Evolutionary conservation across 177 flowering plant genomes (phyloP).

Genomic region (Tripterygium wilfordii): DNA sequence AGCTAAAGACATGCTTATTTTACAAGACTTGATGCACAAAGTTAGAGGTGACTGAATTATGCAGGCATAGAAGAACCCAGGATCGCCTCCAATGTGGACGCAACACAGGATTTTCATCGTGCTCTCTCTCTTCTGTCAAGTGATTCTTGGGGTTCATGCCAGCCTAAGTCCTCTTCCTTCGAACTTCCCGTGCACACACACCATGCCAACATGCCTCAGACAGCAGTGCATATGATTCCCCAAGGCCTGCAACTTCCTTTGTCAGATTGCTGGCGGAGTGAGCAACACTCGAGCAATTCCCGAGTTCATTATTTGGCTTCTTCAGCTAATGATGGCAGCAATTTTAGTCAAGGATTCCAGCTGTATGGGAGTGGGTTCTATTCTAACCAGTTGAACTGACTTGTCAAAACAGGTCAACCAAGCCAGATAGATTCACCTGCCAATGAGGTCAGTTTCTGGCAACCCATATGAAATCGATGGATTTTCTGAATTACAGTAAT

Average conservation of each 20-base stretch:
- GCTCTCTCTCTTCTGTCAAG: conserved; percentile 99
- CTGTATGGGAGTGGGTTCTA: conserved; percentile 36
- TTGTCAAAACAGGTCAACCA: neutral
- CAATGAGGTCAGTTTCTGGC: conserved; percentile 5
- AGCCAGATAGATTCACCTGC: neutral
- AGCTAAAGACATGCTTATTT: too few species aligned
- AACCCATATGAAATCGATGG: too few species aligned
- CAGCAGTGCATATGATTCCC: conserved; percentile 21
- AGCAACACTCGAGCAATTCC: conserved; percentile 22
- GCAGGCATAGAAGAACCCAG: conserved; percentile 48
- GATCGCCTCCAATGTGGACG: conserved; percentile 28
- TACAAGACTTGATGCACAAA: too few species aligned
- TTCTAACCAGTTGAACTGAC: conserved; percentile 26
- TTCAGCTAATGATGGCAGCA: conserved; percentile 11
- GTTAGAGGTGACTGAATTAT: too few species aligned
- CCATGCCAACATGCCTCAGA: conserved; percentile 16
- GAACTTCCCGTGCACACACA: conserved; percentile 27
- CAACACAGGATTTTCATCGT: conserved; percentile 50
- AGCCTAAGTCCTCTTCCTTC: conserved; percentile 28
- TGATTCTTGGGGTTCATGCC: conserved; percentile 41
- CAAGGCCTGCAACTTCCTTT: conserved; percentile 32
- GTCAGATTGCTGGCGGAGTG: conserved; percentile 38
- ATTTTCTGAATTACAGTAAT: too few species aligned
- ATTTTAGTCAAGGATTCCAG: conserved; percentile 43
- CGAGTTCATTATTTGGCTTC: conserved; percentile 17